Evolutionary conservation across 495 filamentous ascomycete genomes (phyloP), one percentile per base, ranked within the genome.

Genomic region (Neurospora sp.): DNA sequence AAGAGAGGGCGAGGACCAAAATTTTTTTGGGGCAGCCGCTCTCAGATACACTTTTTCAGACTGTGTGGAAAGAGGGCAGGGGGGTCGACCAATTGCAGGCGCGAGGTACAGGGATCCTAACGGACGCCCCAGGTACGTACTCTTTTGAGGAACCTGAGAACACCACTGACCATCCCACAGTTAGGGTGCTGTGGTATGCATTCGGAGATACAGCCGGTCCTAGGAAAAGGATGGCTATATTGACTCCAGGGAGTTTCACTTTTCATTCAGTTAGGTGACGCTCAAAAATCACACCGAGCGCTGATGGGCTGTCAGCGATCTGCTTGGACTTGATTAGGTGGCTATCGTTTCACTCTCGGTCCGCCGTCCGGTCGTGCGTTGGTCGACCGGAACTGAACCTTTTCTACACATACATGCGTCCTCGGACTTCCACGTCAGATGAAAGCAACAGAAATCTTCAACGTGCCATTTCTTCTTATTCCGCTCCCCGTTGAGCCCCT

Each of bases 1-100:
- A 81, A 81, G 77, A 80, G 78, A 80, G 81, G 78, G 74, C 76
- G 74, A 77, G 71, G 74, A 78, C 73, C 75, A 73, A 79, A 79
- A 80, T 74, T 77, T 79, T 80, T 82, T 80, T 80, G 69, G 76
- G 77, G 75, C 71, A 75, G 40, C 38, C 72, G 71, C 70, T 69
- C 62, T 71, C 31, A 69, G 71, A 71, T 73, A 73, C 54, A 66
- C 28, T 34, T 66, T 66, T 66, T 66, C 28, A 45, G 19, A 62
- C 54, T 66, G 54, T 66, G 54, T 66, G 54, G 28, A 66, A 66
- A 66, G 15, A 62, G 54, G 54, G 54, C 28, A 66, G 28, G 54
- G 45, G 54, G 54, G 54, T 66, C 24, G 54, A 34, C 54, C 24
- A 66, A 66, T 66, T 36, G 28, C 6, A 36, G 9, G 15, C 6